phyloP scores from a whole-genome alignment of 2,329 filamentous ascomycete species.

The Fusarium sublunatum region DNA sequence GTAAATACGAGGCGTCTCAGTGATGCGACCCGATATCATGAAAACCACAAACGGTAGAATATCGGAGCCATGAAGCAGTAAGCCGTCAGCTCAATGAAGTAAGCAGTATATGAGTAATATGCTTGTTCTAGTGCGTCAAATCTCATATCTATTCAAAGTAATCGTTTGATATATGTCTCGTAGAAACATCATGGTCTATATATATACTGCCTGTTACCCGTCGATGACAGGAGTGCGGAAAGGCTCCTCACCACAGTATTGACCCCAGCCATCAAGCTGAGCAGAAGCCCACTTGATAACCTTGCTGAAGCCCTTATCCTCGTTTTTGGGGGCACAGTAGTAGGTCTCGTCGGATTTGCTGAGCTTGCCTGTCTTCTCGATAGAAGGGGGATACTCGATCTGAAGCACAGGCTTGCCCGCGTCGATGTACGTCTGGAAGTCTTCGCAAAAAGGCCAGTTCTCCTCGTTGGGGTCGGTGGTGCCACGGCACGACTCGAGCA shows the following conservation, averaged over 20 bases:
- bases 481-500: constrained; percentile 53
- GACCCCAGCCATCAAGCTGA: constrained; percentile 50
- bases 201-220: constrained; percentile 13
- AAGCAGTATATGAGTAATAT: too few species aligned
- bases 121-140: too few species aligned
- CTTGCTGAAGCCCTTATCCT: constrained; percentile 49
- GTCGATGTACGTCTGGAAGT: constrained; percentile 47
- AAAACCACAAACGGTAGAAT: too few species aligned
- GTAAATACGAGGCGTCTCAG: too few species aligned
- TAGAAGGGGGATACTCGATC: constrained; percentile 51
- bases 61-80: too few species aligned
- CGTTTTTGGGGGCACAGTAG: constrained; percentile 42
- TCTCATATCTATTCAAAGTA: too few species aligned
- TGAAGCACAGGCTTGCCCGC: constrained; percentile 50
- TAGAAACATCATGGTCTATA: too few species aligned
- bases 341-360: constrained; percentile 42
- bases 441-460: constrained; percentile 45
- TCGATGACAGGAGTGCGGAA: constrained; percentile 44
- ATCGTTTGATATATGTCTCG: too few species aligned
- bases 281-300: constrained; percentile 50
- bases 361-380: constrained; percentile 39
- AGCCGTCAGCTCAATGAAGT: too few species aligned
- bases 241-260: constrained; percentile 46
- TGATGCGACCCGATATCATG: too few species aligned
- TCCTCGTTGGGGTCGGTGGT: constrained; percentile 33